Conservation (phyloP, 768 basidiomycete genomes). For the Termitomyces sp. region DNA sequence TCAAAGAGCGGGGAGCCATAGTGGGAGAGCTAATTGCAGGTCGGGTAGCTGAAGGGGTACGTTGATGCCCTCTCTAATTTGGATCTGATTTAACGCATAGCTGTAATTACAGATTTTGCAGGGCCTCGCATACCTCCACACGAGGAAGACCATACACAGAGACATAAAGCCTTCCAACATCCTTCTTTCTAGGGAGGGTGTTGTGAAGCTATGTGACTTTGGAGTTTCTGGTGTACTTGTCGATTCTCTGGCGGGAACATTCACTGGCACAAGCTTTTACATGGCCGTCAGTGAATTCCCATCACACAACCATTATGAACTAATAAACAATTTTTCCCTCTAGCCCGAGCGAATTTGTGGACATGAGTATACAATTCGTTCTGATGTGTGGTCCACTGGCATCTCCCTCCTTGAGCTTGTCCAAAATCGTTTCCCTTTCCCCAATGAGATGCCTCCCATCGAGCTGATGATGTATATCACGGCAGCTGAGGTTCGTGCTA, state of each 20-base stretch:
- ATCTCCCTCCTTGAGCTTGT: slow-evolving; percentile 93
- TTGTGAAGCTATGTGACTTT: slow-evolving; percentile 93
- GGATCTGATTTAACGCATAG: background rate
- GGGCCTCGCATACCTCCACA: slow-evolving; percentile 92
- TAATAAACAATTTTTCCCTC: slow-evolving; percentile 11
- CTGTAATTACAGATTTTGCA: slow-evolving; percentile 59
- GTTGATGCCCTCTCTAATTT: slow-evolving; percentile 20
- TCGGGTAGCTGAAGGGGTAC: slow-evolving; percentile 88
- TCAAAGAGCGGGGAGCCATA: slow-evolving; percentile 72
- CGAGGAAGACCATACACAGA: slow-evolving; percentile 89
- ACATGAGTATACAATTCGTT: slow-evolving; percentile 87
- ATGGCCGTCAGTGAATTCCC: slow-evolving; percentile 79
- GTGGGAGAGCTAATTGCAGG: slow-evolving; percentile 89
- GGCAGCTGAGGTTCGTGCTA: slow-evolving; percentile 58
- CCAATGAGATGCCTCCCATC: slow-evolving; percentile 87
- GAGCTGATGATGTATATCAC: slow-evolving; percentile 92
- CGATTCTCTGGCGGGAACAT: slow-evolving; percentile 88
- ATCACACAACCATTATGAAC: background rate
- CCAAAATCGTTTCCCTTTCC: slow-evolving; percentile 93
- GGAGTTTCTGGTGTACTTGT: slow-evolving; percentile 97
- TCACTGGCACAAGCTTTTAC: slow-evolving; percentile 96
- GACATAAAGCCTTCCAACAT: slow-evolving; percentile 96
- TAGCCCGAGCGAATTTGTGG: slow-evolving; percentile 95
- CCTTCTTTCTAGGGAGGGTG: slow-evolving; percentile 82
- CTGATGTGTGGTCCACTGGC: slow-evolving; percentile 98